phyloP scores from a whole-genome alignment of 2,329 filamentous ascomycete species.

The Sclerotinia minor region DNA sequence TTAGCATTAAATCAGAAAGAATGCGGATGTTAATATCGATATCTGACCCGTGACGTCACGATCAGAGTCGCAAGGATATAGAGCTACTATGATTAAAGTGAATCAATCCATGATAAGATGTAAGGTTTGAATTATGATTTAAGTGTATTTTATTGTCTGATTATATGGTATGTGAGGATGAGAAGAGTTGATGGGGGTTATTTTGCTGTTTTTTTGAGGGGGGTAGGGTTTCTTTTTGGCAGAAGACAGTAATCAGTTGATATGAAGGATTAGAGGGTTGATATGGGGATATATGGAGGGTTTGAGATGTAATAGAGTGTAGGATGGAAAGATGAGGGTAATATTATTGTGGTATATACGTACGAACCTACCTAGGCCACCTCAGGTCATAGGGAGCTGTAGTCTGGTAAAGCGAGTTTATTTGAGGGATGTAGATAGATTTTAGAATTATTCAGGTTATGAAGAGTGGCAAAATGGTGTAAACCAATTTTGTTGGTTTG shows the following conservation, averaged over 20 bases:
- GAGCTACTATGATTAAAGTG: neutral
- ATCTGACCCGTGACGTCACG: neutral
- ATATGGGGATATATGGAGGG: neutral
- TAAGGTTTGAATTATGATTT: too few relatives aligned
- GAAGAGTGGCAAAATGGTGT: neutral
- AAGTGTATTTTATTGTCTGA: neutral
- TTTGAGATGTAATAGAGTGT: too few relatives aligned
- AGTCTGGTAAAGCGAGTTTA: too few relatives aligned
- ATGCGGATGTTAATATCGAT: neutral
- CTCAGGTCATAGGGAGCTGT: neutral
- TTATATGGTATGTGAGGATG: neutral
- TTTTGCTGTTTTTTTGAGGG: neutral
- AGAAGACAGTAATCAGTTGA: rapidly evolving
- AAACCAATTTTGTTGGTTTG: neutral
- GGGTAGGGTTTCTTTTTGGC: neutral
- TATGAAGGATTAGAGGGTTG: neutral
- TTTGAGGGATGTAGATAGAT: neutral
- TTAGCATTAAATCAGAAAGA: neutral
- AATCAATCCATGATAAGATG: neutral
- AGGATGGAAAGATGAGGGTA: neutral
- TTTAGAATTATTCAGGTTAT: neutral
- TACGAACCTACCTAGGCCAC: neutral
- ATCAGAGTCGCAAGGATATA: too few relatives aligned
- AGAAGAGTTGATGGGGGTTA: neutral
- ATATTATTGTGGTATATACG: neutral